Conservation (phyloP, 2,329 filamentous ascomycete species). For the Diaporthe vexans region DNA sequence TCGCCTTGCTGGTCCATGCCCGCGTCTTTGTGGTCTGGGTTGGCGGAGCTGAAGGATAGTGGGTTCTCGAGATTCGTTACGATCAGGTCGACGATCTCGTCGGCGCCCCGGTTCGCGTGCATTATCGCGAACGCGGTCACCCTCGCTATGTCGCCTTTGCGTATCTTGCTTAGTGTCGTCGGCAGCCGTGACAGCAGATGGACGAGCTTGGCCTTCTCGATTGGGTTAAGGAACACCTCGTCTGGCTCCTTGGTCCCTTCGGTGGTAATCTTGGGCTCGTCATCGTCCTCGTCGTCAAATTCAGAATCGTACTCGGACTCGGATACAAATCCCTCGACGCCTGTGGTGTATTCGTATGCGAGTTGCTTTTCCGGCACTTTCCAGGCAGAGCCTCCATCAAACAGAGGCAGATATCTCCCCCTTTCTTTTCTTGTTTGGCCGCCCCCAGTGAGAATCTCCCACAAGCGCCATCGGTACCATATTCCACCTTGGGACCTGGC, state of each 20-base stretch:
- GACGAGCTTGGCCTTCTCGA: conserved; percentile 86
- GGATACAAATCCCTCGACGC: conserved; percentile 83
- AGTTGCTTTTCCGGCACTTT: conserved; percentile 78
- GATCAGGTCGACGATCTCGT: conserved; percentile 93
- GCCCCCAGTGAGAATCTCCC: conserved; percentile 83
- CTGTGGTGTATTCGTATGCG: conserved; percentile 85
- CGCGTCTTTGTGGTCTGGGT: conserved; percentile 65
- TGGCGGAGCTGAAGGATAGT: conserved; percentile 79
- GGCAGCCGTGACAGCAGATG: conserved; percentile 89
- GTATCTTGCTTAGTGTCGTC: conserved; percentile 78
- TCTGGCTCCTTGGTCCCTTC: conserved; percentile 59
- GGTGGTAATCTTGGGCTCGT: conserved; percentile 63
- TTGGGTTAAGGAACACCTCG: conserved; percentile 80
- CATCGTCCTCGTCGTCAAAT: conserved; percentile 82
- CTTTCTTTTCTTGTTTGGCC: conserved; percentile 58
- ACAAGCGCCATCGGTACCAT: conserved; percentile 94
- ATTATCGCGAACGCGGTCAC: conserved; percentile 91
- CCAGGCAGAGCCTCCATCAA: conserved; percentile 85
- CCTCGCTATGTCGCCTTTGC: conserved; percentile 88
- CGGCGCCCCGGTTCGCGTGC: conserved; percentile 85
- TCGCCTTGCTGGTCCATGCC: conserved; percentile 51
- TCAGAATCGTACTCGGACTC: conserved; percentile 90
- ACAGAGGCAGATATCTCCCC: conserved; percentile 74
- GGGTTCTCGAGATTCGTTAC: conserved; percentile 85
- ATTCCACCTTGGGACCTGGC: conserved; percentile 82